These are phyloP conservation scores for Coemansia sp. DNA, from an alignment of 192 early-diverging fungal genomes.

Conservation along the genomic window DNA sequence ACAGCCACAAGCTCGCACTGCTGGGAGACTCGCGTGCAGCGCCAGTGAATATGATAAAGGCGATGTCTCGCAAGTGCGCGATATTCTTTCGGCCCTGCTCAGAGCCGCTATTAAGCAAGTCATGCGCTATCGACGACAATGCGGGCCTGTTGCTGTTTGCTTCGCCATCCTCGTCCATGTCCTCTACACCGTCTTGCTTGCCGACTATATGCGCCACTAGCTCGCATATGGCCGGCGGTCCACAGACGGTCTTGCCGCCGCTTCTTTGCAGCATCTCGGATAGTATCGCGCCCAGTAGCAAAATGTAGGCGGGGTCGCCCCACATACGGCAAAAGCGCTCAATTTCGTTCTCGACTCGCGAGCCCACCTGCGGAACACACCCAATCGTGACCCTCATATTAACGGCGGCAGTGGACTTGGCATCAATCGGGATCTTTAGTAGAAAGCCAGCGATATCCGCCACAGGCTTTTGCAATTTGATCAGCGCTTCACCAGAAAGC, in stretches of 20 bases:
- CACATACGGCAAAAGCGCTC: conserved; percentile 39
- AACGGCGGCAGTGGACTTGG: neutral
- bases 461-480: conserved; percentile 17
- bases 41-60: conserved; percentile 3
- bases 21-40: conserved; percentile 8
- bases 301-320: conserved; percentile 31
- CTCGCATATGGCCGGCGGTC: conserved; percentile 9
- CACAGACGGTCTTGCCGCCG: neutral
- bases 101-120: neutral
- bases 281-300: conserved; percentile 22
- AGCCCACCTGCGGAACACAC: conserved; percentile 8
- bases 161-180: neutral
- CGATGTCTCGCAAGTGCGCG: conserved; percentile 20
- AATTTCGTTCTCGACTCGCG: conserved; percentile 24
- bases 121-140: conserved; percentile 5
- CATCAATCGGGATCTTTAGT: conserved; percentile 24
- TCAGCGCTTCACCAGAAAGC: conserved; percentile 8
- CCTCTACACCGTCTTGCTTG: neutral
- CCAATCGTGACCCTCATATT: conserved; percentile 6
- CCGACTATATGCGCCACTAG: conserved; percentile 16
- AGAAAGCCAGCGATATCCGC: conserved; percentile 22
- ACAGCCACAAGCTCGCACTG: conserved; percentile 22
- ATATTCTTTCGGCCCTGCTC: conserved; percentile 18
- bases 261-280: conserved; percentile 14
- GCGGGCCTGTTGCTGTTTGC: neutral